phyloP scores from a whole-genome alignment of 2,329 filamentous ascomycete species.

The Pseudovirgaria hyperparasitica region DNA sequence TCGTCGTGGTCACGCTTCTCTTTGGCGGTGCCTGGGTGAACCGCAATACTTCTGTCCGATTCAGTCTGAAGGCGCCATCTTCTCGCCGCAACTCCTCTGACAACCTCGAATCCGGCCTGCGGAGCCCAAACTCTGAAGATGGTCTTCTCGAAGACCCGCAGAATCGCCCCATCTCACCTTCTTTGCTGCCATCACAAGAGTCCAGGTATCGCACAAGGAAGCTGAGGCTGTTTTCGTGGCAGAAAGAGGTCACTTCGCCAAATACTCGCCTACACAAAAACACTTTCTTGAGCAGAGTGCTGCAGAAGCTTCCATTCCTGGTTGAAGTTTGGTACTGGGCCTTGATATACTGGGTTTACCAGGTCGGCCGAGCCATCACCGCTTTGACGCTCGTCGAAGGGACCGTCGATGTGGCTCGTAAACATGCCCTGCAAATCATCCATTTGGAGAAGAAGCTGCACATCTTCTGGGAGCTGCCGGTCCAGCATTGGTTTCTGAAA shows the following conservation, averaged over 20 bases:
- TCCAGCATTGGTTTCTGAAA: slow-evolving; percentile 46
- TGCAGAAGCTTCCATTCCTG: slow-evolving; percentile 57
- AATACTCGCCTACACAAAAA: slow-evolving; percentile 49
- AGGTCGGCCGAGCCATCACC: slow-evolving; percentile 59
- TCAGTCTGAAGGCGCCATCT: slow-evolving; percentile 18
- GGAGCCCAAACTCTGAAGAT: slow-evolving; percentile 21
- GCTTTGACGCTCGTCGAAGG: slow-evolving; percentile 55
- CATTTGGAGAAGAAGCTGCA: slow-evolving; percentile 50
- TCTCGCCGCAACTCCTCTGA: slow-evolving; percentile 26
- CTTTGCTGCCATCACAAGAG: slow-evolving; percentile 28
- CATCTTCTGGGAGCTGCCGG: slow-evolving; percentile 51
- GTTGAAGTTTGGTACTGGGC: slow-evolving; percentile 70
- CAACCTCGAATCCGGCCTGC: slow-evolving; percentile 27
- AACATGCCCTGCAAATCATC: slow-evolving; percentile 56
- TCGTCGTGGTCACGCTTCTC: slow-evolving; percentile 46
- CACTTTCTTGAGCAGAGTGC: slow-evolving; percentile 48
- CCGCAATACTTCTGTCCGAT: slow-evolving; percentile 31
- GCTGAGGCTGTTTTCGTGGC: slow-evolving; percentile 33
- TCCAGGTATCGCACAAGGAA: slow-evolving; percentile 38
- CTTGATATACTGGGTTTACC: slow-evolving; percentile 67
- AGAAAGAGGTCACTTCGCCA: slow-evolving; percentile 41
- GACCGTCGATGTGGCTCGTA: slow-evolving; percentile 55
- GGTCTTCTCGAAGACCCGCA: slow-evolving; percentile 16
- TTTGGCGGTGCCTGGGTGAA: slow-evolving; percentile 52
- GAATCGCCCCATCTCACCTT: slow-evolving; percentile 24